Evolutionary conservation across 768 basidiomycete genomes (phyloP), one percentile per base, ranked within the genome.

Genomic region (Panellus pusillus): DNA sequence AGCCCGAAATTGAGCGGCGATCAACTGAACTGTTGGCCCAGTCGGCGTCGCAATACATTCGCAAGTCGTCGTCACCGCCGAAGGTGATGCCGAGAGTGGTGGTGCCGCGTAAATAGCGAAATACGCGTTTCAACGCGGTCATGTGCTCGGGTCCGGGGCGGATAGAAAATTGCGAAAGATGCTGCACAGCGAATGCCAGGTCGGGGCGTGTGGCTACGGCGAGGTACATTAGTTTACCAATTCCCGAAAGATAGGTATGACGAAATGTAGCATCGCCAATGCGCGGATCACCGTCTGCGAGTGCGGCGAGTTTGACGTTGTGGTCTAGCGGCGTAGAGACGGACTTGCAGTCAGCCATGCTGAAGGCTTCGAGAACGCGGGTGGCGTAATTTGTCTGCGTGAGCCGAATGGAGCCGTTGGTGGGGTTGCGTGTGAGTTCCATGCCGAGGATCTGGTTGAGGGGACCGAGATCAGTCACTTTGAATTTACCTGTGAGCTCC

Each of bases 191-290:
- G 46, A 36, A 32, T 13, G 47, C 47, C 20, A 48, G 35, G 12
- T 48, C 47, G n/a, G 47, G 44, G 8, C 71, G 69, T 0, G 68
- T 70, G 1, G 59, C 58, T 2, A 66, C 47, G 3, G 70, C 67
- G 4, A 64, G 50, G 50, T 71, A 72, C 54, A 68, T 68, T 24
- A 70, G 66, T 28, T 53, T 58, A 17, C 64, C 72, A 20, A 73
- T 58, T 24, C 58, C 63, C 15, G 55, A 52, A 2, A 57, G 44
- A 52, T 69, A 71, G 14, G 63, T 45, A 4, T 41, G 53, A 47
- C 60, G 58, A 27, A 48, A 39, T 31, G 38, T 47, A 11, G 35
- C 40, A 7, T 50, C 47, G 9, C 39, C 28, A 5, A 55, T 24
- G 6, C 32, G 52, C 24, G 20, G 44, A 32, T 47, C 45, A 19